phyloP scores from a whole-genome alignment of 768 basidiomycete genomes.

The Hebeloma cylindrosporum region DNA sequence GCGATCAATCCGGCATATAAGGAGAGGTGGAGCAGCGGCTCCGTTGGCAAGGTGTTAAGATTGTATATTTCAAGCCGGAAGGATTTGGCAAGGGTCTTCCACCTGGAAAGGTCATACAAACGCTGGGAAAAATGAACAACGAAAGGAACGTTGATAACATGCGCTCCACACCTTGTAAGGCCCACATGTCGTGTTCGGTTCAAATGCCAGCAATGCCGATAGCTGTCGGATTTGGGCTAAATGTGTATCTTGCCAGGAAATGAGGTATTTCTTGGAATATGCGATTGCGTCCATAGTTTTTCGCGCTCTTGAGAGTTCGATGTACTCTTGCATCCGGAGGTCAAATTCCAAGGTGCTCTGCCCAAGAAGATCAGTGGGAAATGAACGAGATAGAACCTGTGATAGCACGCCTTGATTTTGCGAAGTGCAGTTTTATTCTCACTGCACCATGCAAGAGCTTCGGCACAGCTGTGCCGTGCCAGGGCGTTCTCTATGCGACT shows the following conservation, averaged over 20 bases:
- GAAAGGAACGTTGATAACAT: too few species aligned
- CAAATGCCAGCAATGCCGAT: slow-evolving; percentile 73
- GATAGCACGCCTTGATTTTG: slow-evolving; percentile 72
- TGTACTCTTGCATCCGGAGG: slow-evolving; percentile 92
- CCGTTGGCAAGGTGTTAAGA: slow-evolving; percentile 83
- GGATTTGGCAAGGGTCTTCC: slow-evolving; percentile 69
- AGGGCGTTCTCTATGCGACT: slow-evolving; percentile 84
- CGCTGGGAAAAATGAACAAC: slow-evolving; percentile 46
- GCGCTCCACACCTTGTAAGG: slow-evolving; percentile 83
- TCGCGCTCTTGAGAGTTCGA: slow-evolving; percentile 77
- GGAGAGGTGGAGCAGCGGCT: slow-evolving; percentile 83
- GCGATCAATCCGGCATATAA: slow-evolving; percentile 91
- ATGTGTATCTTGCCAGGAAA: slow-evolving; percentile 83
- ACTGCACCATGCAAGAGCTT: slow-evolving; percentile 93
- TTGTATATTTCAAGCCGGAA: slow-evolving; percentile 88
- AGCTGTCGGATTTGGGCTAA: slow-evolving; percentile 74
- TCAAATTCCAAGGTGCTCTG: slow-evolving; percentile 97
- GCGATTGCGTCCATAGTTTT: slow-evolving; percentile 76
- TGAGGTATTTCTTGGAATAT: slow-evolving; percentile 79
- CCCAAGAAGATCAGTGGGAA: background rate
- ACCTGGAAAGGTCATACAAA: slow-evolving; percentile 79
- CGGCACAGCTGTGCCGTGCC: slow-evolving; percentile 70
- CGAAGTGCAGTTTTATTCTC: slow-evolving; percentile 93
- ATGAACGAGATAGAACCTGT: background rate
- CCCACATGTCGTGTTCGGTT: slow-evolving; percentile 65